Conservation (phyloP, 441 rosid species). For the Populus hybrid region DNA sequence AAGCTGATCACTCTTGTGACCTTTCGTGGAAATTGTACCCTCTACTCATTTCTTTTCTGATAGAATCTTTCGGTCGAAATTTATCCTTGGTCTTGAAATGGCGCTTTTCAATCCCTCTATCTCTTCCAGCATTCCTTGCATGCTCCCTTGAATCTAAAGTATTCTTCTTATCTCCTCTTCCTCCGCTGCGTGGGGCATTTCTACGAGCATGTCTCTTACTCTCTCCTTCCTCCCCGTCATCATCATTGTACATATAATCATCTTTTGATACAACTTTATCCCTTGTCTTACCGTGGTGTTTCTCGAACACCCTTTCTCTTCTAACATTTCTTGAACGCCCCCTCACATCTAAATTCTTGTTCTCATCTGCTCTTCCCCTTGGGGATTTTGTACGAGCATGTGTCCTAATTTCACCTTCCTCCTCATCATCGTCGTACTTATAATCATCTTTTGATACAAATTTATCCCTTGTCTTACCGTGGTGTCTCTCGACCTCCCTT, state of each 20-base stretch:
- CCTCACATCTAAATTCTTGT: slow-evolving; percentile 19
- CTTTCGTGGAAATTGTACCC: slow-evolving; percentile 2
- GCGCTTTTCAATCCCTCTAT: slow-evolving; percentile 18
- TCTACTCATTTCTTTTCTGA: background rate
- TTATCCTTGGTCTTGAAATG: slow-evolving; percentile 2
- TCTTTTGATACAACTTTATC: background rate
- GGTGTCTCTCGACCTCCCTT: slow-evolving; percentile 17
- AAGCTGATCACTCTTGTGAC: slow-evolving; percentile 15
- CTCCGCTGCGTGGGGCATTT: slow-evolving; percentile 21
- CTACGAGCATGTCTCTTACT: slow-evolving; percentile 25
- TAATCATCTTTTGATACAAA: background rate
- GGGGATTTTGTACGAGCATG: slow-evolving; percentile 30
- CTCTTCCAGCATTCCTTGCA: slow-evolving; percentile 23
- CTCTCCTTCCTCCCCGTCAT: slow-evolving; percentile 1
- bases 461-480: background rate
- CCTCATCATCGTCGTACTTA: background rate
- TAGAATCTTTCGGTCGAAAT: background rate
- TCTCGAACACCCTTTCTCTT: slow-evolving; percentile 21
- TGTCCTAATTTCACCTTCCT: slow-evolving; percentile 4
- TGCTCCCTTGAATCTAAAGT: slow-evolving; percentile 15
- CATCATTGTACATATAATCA: background rate
- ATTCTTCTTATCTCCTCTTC: slow-evolving; percentile 27
- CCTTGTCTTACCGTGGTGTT: slow-evolving; percentile 8
- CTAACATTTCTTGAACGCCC: slow-evolving; percentile 13
- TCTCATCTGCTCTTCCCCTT: slow-evolving; percentile 27